Evolutionary conservation across 176 grass and related monocot species (phyloP).

Genomic region (Otatea glauca): DNA sequence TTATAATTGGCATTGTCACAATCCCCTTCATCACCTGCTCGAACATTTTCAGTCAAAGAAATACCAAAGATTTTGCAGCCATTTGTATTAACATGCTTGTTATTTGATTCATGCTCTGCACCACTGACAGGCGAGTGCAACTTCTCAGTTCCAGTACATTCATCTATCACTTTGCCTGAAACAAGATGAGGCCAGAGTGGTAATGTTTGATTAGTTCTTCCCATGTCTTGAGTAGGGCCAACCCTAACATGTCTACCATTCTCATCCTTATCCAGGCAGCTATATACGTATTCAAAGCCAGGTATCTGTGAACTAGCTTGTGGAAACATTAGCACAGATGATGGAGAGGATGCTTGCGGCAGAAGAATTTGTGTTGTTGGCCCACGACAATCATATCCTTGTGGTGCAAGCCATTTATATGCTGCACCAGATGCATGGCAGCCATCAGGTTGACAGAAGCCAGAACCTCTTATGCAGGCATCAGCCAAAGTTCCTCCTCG

Average conservation of each 20-base stretch:
- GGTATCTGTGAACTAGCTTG: slow-evolving; percentile 37
- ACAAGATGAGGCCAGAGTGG: slow-evolving; percentile 51
- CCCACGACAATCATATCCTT: slow-evolving; percentile 44
- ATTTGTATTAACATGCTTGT: slow-evolving; percentile 41
- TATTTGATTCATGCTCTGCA: slow-evolving; percentile 44
- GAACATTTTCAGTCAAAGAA: slow-evolving; percentile 56
- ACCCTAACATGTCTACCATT: slow-evolving; percentile 31
- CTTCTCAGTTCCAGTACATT: slow-evolving; percentile 41
- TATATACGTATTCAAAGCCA: slow-evolving; percentile 26
- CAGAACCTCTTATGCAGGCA: slow-evolving; percentile 42
- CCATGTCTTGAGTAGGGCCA: slow-evolving; percentile 33
- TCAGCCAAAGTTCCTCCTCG: slow-evolving; percentile 49
- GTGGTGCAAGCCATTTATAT: slow-evolving; percentile 52
- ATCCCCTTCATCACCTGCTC: slow-evolving; percentile 44
- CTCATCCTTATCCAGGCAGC: slow-evolving; percentile 37
- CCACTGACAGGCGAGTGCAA: slow-evolving; percentile 25
- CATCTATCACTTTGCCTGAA: slow-evolving; percentile 37
- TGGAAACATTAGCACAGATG: slow-evolving; percentile 67
- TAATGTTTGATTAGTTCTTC: slow-evolving; percentile 48
- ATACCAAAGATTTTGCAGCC: slow-evolving; percentile 77
- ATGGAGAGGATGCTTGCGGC: slow-evolving; percentile 61
- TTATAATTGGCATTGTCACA: slow-evolving; percentile 32
- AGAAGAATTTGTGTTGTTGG: slow-evolving; percentile 37
- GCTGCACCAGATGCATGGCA: slow-evolving; percentile 35
- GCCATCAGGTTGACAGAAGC: slow-evolving; percentile 43